Evolutionary conservation across 352 stramenopile genomes (phyloP), one percentile per base, ranked within the genome.

Genomic region (Pythium pyrilobum): DNA sequence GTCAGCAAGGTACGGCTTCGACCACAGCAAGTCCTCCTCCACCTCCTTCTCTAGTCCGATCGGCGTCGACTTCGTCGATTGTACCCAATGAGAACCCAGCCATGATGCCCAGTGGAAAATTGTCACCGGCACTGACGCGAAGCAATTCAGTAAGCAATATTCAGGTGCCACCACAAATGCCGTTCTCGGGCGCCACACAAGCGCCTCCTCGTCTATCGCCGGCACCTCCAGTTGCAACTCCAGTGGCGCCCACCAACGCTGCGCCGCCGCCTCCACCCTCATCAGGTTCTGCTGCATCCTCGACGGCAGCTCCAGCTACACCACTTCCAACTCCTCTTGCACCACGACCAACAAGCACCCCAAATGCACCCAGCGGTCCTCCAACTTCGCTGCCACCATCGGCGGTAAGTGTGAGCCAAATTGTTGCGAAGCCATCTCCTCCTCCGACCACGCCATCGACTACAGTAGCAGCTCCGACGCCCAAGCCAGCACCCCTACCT

Each of bases 41-140:
- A 21, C 44, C 53, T 31, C 23, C 56, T 20, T 31, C 41, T 40
- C 39, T 76, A 6, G 44, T 34, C 10, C 66, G 71, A 20, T 64
- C 71, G 32, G 49, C 49, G 5, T 81, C 71, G 3, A 58, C 66
- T 11, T 76, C 65, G 3, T 55, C 48, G 16, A 24, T 80, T 1
- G 12, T 56, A 11, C 21, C 50, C 16, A 29, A 9, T 13, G 39
- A 34, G 5, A 32, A 40, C 16, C 13, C 47, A 45, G 40, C 23
- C n/a, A 34, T 31, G 12, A 29, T n/a, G 15, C 9, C 18, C n/a
- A 41, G 32, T 5, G 4, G 11, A 11, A 44, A 33, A n/a, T 23
- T 31, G 28, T 31, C 40, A 2, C 15, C n/a, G 28, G 21, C 59
- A 42, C 20, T 60, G 29, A 29, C 33, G 6, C 45, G 58, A 27